Evolutionary conservation across 2,329 filamentous ascomycete genomes (phyloP), one percentile per base, ranked within the genome.

Genomic region (Nemania serpens): DNA sequence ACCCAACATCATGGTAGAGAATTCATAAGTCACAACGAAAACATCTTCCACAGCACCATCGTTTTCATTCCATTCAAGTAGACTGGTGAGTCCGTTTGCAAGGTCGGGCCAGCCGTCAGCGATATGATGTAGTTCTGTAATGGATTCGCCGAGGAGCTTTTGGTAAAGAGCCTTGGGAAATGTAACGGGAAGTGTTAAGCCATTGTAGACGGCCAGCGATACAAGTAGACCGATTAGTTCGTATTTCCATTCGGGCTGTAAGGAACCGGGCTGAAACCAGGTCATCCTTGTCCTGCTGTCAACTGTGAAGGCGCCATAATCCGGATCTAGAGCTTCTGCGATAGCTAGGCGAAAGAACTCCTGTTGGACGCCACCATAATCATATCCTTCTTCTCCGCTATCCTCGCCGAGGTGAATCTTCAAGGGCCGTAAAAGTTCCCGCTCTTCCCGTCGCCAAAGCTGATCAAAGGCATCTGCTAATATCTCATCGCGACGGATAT

Each of bases 281-380:
- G 88, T 88, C 83, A 95, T 90, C 34, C 86, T 86, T 0, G 90
- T 95, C 56, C 87, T 80, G 1, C 84, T 76, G 68, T 98, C 93
- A 34, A 91, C 84, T 0, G 88, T 89, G 73, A 98, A 98, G 55
- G 90, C 86, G 1, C 90, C 93, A 70, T 90, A 91, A 45, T 88
- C 83, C 4, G 91, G 89, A 68, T 91, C 83, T 47, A 98, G 82
- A 3, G 90, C 91, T 70, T 96, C 89, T 0, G 86, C 86, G 68
- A 97, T 88, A 17, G 91, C 87, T 29, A 97, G 77, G 15, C 92
- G 87, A 77, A 99, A 98, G 73, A 97, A 98, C 66, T 99, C 95
- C 73, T 97, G 93, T 69, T 97, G 94, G 1, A 99, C 93, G 64
- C 95, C 95, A 45, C 95, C 95, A 50, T 94, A 92, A 74, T 99